Evolutionary conservation across 2,329 filamentous ascomycete genomes (phyloP).

Genomic region (Colletotrichum navitas): DNA sequence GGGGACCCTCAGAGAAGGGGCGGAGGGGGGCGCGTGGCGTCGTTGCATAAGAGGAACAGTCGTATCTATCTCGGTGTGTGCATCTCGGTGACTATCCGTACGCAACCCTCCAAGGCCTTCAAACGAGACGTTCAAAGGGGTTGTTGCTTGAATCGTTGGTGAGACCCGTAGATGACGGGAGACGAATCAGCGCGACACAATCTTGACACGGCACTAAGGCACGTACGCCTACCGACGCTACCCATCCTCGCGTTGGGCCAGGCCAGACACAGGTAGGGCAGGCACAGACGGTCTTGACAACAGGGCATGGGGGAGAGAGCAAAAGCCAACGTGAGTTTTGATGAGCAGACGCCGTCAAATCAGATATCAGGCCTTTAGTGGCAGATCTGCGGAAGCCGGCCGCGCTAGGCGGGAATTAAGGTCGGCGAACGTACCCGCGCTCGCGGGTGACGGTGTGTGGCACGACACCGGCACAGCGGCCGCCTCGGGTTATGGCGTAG

Average conservation of each 20-base stretch:
- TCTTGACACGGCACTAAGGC: slow-evolving; percentile 33
- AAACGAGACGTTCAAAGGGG: not conserved
- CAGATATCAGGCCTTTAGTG: slow-evolving; percentile 27
- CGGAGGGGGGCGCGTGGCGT: not conserved
- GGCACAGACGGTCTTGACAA: not conserved
- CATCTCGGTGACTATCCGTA: slow-evolving; percentile 12
- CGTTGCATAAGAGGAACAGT: not conserved
- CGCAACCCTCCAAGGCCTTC: not conserved
- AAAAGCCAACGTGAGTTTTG: not conserved
- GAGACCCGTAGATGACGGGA: slow-evolving; percentile 4
- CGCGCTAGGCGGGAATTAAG: slow-evolving; percentile 32
- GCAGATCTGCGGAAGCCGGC: slow-evolving; percentile 35
- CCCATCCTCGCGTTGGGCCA: slow-evolving; percentile 2
- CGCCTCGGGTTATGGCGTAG: not conserved
- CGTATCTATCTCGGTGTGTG: slow-evolving; percentile 1
- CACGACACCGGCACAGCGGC: not conserved
- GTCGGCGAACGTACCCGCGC: slow-evolving; percentile 28
- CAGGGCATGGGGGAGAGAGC: not conserved
- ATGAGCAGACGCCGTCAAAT: slow-evolving; percentile 3
- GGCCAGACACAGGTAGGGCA: not conserved
- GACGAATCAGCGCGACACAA: slow-evolving; percentile 13
- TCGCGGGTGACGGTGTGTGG: slow-evolving; percentile 5
- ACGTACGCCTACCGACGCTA: slow-evolving; percentile 17
- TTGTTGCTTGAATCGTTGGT: slow-evolving; percentile 1
- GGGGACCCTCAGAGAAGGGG: not conserved